Conservation (phyloP, 2,329 filamentous ascomycete species). For the Venturia oleaginea region DNA sequence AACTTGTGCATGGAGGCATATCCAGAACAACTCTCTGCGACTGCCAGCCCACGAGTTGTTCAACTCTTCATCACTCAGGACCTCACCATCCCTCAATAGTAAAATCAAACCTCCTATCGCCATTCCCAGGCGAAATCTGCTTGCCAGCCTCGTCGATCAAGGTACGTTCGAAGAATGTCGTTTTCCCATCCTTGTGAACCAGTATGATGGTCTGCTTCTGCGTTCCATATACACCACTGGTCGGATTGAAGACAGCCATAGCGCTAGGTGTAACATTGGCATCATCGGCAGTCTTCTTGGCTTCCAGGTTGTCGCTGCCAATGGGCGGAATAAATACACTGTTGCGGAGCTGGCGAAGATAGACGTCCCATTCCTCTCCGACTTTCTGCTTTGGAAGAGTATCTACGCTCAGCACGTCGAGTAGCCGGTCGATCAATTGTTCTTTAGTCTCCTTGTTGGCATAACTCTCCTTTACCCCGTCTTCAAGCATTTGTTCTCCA, state of each 20-base stretch:
- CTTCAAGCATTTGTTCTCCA: constrained; percentile 45
- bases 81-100: constrained; percentile 35
- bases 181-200: constrained; percentile 44
- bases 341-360: constrained; percentile 46
- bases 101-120: constrained; percentile 40
- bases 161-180: constrained; percentile 55
- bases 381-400: constrained; percentile 43
- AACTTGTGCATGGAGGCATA: not conserved
- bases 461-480: constrained; percentile 40
- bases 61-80: not conserved
- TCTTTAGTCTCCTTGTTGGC: constrained; percentile 36
- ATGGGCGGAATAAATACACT: constrained; percentile 53
- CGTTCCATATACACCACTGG: constrained; percentile 50
- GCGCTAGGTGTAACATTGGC: constrained; percentile 23
- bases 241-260: constrained; percentile 25
- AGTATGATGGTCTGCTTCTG: constrained; percentile 56
- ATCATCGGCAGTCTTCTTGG: constrained; percentile 28
- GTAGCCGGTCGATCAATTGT: constrained; percentile 41
- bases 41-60: not conserved
- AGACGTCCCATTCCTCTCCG: constrained; percentile 44
- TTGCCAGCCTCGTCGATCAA: constrained; percentile 46
- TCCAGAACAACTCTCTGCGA: not conserved
- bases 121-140: constrained; percentile 35
- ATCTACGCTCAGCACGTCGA: constrained; percentile 45
- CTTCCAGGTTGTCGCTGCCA: constrained; percentile 36